Evolutionary conservation across 148 eudicot species (phyloP).

Genomic region (Vaccinium vitisidaea): DNA sequence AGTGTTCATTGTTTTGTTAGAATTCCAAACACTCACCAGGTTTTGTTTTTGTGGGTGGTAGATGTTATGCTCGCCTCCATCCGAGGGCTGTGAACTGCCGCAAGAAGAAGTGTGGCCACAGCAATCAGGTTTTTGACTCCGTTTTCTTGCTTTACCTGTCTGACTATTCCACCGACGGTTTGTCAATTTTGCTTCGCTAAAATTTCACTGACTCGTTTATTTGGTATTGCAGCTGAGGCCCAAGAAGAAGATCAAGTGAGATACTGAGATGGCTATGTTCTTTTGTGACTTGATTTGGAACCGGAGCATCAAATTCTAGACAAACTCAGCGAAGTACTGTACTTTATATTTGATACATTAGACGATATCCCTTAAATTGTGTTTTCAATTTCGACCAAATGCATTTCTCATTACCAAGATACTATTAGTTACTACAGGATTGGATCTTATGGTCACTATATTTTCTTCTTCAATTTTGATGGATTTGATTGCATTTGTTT

Average conservation of each 20-base stretch:
- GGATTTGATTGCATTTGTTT: too few species aligned
- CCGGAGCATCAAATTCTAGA: background rate
- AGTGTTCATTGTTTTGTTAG: background rate
- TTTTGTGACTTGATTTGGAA: slow-evolving; percentile 8
- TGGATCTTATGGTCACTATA: background rate
- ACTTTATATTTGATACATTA: too few species aligned
- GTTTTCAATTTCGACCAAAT: background rate
- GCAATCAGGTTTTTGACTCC: slow-evolving; percentile 1
- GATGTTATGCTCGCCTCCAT: slow-evolving; percentile 51
- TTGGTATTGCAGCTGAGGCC: slow-evolving; percentile 32
- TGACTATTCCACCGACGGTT: too few species aligned
- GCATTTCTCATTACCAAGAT: background rate
- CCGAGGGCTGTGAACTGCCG: slow-evolving; percentile 45
- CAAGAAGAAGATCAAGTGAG: slow-evolving; percentile 39
- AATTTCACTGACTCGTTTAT: background rate
- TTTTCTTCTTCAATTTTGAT: background rate
- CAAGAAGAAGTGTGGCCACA: slow-evolving; percentile 55
- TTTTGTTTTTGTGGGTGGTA: slow-evolving; percentile 9
- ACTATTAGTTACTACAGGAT: background rate
- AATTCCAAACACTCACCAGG: background rate
- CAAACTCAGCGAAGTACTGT: background rate
- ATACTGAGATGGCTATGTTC: background rate
- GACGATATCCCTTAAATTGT: background rate
- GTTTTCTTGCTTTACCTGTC: too few species aligned
- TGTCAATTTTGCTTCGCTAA: background rate